A percentile compares a stretch with the other conserved stretches of the same genome.
Evolutionary conservation across 73 alveolate species (phyloP).

Genomic region (Paramecium biaurelia): DNA sequence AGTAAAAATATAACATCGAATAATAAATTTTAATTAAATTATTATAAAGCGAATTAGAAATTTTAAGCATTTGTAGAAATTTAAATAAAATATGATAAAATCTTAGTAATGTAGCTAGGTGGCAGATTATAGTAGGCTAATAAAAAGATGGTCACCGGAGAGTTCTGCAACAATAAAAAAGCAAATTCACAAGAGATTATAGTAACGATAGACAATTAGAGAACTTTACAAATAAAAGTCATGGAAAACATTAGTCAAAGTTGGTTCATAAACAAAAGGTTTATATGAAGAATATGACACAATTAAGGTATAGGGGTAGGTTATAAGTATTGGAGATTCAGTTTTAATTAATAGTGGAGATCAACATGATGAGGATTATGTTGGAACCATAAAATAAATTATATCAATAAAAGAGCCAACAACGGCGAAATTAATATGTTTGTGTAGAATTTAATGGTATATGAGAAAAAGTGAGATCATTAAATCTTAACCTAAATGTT

Average conservation of each 20-base stretch:
- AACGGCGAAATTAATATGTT: background rate
- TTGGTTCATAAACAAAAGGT: background rate
- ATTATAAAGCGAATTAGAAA: background rate
- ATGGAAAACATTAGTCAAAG: background rate
- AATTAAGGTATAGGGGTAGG: background rate
- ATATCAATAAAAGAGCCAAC: conserved; percentile 12
- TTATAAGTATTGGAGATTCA: background rate
- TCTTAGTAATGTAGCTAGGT: background rate
- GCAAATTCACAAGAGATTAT: background rate
- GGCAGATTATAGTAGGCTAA: background rate
- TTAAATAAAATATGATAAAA: background rate
- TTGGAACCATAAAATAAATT: conserved; percentile 11
- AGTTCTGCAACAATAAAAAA: background rate
- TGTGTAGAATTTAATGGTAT: background rate
- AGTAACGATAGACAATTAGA: background rate
- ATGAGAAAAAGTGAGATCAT: background rate
- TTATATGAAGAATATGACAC: background rate
- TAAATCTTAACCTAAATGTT: background rate
- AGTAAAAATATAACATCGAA: background rate
- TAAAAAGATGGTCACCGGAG: background rate
- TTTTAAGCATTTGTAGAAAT: background rate
- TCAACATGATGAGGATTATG: background rate
- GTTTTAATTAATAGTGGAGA: conserved; percentile 2
- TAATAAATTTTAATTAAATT: background rate
- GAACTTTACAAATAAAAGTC: background rate